Evolutionary conservation across 2,329 filamentous ascomycete genomes (phyloP).

Genomic region (Mollisiaceae sp.): DNA sequence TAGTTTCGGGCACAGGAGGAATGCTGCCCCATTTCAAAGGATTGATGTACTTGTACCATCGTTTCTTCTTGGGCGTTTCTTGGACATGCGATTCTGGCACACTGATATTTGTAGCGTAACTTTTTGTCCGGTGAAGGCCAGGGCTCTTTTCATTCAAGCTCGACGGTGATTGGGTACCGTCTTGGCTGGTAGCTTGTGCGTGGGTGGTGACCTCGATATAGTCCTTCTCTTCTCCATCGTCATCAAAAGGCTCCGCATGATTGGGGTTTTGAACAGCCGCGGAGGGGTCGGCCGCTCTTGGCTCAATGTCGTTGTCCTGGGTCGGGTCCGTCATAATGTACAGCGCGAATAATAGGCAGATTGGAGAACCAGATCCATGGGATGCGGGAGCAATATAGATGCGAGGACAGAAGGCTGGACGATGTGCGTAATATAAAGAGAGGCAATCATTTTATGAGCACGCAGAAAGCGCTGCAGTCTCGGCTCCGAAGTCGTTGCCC

Average conservation of each 20-base stretch:
- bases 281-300: conserved; percentile 20
- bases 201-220: conserved; percentile 34
- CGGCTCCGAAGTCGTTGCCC: not conserved
- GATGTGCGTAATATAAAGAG: not conserved
- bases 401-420: no score
- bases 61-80: conserved; percentile 48
- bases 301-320: conserved; percentile 16
- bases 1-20: conserved; percentile 60
- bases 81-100: conserved; percentile 45
- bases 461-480: not conserved
- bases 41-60: conserved; percentile 69
- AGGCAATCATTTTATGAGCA: not conserved
- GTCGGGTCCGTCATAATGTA: conserved; percentile 21
- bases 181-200: conserved; percentile 30
- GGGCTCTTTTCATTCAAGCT: conserved; percentile 35
- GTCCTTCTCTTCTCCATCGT: conserved; percentile 38
- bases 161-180: conserved; percentile 26
- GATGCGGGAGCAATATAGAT: not conserved
- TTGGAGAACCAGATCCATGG: conserved; percentile 9
- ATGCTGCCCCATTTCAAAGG: conserved; percentile 64
- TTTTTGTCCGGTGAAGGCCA: conserved; percentile 52
- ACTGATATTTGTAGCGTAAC: conserved; percentile 59
- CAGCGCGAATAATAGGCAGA: not conserved
- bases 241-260: conserved; percentile 28
- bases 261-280: conserved; percentile 24